phyloP scores from a whole-genome alignment of 768 basidiomycete genomes.

The Holtermanniella nyarrowii region DNA sequence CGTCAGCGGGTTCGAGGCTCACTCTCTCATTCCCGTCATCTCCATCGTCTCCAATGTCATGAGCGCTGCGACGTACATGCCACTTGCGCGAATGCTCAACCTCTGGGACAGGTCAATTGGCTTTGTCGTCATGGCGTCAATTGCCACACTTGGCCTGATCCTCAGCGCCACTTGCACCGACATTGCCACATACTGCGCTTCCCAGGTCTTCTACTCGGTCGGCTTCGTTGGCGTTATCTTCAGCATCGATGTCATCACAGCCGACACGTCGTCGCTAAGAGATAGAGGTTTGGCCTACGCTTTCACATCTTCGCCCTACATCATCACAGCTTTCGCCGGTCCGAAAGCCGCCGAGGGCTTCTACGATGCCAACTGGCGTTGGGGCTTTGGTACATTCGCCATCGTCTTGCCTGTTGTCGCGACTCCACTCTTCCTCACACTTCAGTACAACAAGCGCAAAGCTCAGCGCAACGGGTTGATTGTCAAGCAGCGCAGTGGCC shows the following conservation, averaged over 20 bases:
- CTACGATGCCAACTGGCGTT: conserved; percentile 23
- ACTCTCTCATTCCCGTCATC: conserved; percentile 31
- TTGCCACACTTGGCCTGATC: conserved; percentile 26
- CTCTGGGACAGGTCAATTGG: conserved; percentile 21
- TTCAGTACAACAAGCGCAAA: conserved; percentile 15
- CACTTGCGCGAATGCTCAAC: conserved; percentile 21
- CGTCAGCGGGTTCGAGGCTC: conserved; percentile 19
- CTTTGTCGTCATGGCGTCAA: conserved; percentile 7
- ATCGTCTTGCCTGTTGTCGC: conserved; percentile 23
- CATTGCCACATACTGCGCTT: conserved; percentile 25
- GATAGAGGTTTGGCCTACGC: conserved; percentile 33
- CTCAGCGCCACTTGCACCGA: conserved; percentile 22
- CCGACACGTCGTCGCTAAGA: conserved; percentile 33
- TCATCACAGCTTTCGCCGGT: conserved; percentile 17
- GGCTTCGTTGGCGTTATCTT: conserved; percentile 8
- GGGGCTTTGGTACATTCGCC: conserved; percentile 20
- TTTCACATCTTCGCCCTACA: conserved; percentile 14
- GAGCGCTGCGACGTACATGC: conserved; percentile 21
- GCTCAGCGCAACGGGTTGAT: conserved; percentile 12
- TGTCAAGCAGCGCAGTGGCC: not conserved
- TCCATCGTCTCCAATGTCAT: conserved; percentile 19
- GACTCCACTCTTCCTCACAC: conserved; percentile 2
- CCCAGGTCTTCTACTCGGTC: conserved; percentile 12
- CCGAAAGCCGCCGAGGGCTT: conserved; percentile 17
- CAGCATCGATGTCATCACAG: conserved; percentile 32